These are phyloP conservation scores for Nicotiana paniculata DNA, from an alignment of 257 asterid genomes.

Conservation along the genomic window DNA sequence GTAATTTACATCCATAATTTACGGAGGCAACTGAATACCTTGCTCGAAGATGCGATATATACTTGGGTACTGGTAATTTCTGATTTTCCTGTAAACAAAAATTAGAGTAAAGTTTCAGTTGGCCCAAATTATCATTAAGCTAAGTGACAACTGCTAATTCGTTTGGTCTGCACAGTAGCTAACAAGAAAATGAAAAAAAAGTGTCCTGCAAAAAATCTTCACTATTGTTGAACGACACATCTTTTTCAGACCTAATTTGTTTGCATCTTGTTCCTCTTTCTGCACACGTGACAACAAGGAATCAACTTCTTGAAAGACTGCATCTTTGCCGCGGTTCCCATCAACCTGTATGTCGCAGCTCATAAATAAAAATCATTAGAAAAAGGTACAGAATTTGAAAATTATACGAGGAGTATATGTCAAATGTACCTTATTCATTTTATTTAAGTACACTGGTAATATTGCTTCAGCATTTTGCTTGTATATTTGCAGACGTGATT, in stretches of 20 bases:
- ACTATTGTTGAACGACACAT: no score
- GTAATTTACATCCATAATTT: neutral
- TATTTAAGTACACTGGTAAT: slow-evolving; percentile 47
- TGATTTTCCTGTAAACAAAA: slow-evolving; percentile 33
- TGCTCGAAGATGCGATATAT: slow-evolving; percentile 26
- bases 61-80: slow-evolving; percentile 23
- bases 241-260: slow-evolving; percentile 29
- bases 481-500: slow-evolving; percentile 72
- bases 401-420: slow-evolving; percentile 7
- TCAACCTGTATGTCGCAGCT: slow-evolving; percentile 46
- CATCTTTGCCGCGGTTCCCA: slow-evolving; percentile 72
- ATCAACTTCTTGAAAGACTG: slow-evolving; percentile 62
- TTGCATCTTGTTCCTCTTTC: slow-evolving; percentile 43
- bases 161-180: no score
- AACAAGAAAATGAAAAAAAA: no score
- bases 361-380: slow-evolving; percentile 1
- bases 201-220: no score
- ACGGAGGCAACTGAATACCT: slow-evolving; percentile 29
- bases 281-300: slow-evolving; percentile 40
- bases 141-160: no score
- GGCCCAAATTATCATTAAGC: slow-evolving; percentile 1
- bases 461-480: slow-evolving; percentile 69
- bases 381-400: neutral
- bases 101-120: slow-evolving; percentile 19
- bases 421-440: slow-evolving; percentile 50